Percentiles rank a stretch among this genome's conserved stretches.
Evolutionary conservation across 306 rosid species (phyloP).

Genomic region (Quillaja saponaria): DNA sequence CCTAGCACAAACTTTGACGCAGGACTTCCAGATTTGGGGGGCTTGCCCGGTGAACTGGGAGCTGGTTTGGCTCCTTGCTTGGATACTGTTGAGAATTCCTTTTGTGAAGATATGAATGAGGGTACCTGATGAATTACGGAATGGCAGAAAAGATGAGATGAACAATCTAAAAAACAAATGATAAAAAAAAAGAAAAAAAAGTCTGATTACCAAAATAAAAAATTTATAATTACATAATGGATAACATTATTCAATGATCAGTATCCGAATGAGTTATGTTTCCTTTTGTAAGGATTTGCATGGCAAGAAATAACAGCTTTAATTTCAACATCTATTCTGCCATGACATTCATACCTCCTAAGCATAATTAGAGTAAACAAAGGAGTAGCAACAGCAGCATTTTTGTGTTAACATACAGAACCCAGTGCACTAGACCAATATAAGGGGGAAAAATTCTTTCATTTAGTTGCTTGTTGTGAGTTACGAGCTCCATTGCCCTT

Average conservation of each 20-base stretch:
- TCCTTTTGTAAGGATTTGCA: background rate
- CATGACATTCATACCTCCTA: background rate
- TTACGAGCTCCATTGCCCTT: too few relatives aligned
- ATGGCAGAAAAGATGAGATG: too few relatives aligned
- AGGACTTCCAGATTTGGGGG: slow-evolving; percentile 49
- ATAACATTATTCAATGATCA: slow-evolving; percentile 9
- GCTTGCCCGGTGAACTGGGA: slow-evolving; percentile 50
- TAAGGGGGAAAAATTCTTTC: too few relatives aligned
- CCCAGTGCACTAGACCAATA: too few relatives aligned
- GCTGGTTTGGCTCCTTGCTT: slow-evolving; percentile 37
- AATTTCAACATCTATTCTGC: slow-evolving; percentile 19
- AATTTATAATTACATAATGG: background rate
- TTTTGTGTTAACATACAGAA: slow-evolving; percentile 5
- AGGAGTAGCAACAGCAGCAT: background rate
- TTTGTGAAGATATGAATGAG: slow-evolving; percentile 45
- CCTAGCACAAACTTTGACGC: slow-evolving; percentile 57
- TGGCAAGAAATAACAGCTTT: slow-evolving; percentile 23
- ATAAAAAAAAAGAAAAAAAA: slow-evolving; percentile 9
- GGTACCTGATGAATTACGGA: slow-evolving; percentile 50
- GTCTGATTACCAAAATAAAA: slow-evolving; percentile 23
- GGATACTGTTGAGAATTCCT: slow-evolving; percentile 57
- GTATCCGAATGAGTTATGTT: background rate
- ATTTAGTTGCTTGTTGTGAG: slow-evolving; percentile 13
- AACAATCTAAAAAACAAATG: too few relatives aligned
- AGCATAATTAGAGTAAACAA: background rate